Evolutionary conservation across 225 moss, liverwort and hornwort species (phyloP), one percentile per base, ranked within the genome.

Genomic region (Bryum argenteum): DNA sequence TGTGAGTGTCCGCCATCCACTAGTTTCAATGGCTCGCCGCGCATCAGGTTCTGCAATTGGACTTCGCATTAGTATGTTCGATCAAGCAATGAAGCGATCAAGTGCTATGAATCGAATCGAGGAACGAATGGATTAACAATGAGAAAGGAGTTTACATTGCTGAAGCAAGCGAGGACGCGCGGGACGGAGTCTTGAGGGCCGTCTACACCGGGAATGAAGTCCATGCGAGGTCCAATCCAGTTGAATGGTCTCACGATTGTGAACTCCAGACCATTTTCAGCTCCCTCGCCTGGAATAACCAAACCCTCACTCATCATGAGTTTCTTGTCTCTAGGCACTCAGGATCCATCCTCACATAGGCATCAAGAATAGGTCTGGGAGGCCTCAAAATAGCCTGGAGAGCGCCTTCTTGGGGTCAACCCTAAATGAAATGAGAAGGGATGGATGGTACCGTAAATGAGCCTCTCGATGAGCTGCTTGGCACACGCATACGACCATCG

Each of bases 81-180:
- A n/a, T n/a, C n/a, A n/a, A n/a, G n/a, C n/a, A n/a, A n/a, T n/a
- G n/a, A n/a, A n/a, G n/a, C n/a, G n/a, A n/a, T n/a, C n/a, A n/a
- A n/a, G n/a, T n/a, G n/a, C n/a, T n/a, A n/a, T n/a, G n/a, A n/a
- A n/a, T 33, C 33, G 33, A 6, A 33, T 33, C 33, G 15, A 15
- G 6, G 15, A 47, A 47, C 45, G 13, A 47, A 47, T 3, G 13
- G 15, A 17, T 15, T 7, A 48, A 16, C 7, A 48, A 48, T 2
- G 5, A 28, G 28, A 24, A 3, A 16, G 3, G 28, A 16, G 3
- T 9, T 59, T 81, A 88, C 88, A 69, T 75, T 84, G 85, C 90
- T 90, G 69, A 88, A 90, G 73, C 88, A 88, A 23, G 90, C 90
- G 61, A 90, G 73, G 38, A 90, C 90, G 58, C 88, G 79, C 37